Base-by-base conservation (phyloP, 495 filamentous ascomycete species). In the Corynascus novoguineensis region DNA sequence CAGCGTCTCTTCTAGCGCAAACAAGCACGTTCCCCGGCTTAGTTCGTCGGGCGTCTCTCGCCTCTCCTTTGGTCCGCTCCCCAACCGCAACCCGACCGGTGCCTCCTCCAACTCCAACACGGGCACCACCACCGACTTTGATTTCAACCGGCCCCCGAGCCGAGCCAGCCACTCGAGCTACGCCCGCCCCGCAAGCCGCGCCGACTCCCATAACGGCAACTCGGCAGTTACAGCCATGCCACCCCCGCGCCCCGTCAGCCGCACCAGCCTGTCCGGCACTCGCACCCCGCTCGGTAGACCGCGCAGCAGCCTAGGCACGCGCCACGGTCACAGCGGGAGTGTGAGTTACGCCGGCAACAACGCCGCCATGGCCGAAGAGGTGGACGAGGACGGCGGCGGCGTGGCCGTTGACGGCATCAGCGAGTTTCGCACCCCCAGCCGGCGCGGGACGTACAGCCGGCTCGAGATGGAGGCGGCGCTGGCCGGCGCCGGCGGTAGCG, bases 231-330 rank as follows among this genome's bases (percentile, higher is more conserved):
- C 57, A 34, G 57, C 35, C 19, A 71, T 69, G 45, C 82, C 85
- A 5, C 87, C 89, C 27, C 68, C 69, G 21, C 88, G 88, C 57
- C 83, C 88, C 45, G 79, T 83, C 64, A 90, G 86, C 64, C 79
- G 76, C 10, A 62, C 74, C 4, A 76, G 74, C 45, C 50, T 86
- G 29, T 75, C 74, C 6, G 80, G 85, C 4, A 70, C 83, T 14
- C 81, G 86, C 32, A 90, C 88, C 4, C 84, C 87, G 9, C 63
- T 85, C 22, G 77, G 77, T 37, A 73, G 83, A 25, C 83, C 85
- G 10, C 71, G 82, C 47, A 83, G 80, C 41, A 82, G 79, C 60
- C 68, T 77, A 5, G 58, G 61, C 24, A 45, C 27, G 37, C 37
- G 19, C 47, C 38, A 79, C 40, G 75, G 74, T 45, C 67, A 57